phyloP scores from a whole-genome alignment of 2,329 filamentous ascomycete species.

The Lachnellula cervina region DNA sequence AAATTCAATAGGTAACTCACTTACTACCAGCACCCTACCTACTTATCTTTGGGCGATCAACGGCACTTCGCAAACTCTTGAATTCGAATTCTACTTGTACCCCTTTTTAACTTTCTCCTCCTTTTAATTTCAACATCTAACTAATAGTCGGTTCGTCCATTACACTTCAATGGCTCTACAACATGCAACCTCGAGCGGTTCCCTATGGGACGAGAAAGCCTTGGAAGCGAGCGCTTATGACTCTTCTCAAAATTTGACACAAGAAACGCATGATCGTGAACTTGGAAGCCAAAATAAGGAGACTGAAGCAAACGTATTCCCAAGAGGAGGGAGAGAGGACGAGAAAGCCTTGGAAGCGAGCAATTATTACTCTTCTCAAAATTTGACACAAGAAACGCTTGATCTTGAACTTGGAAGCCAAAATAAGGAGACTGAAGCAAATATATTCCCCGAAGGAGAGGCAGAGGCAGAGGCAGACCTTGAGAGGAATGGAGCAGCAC shows the following conservation, averaged over 20 bases:
- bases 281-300: constrained; percentile 29
- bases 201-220: neutral
- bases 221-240: neutral
- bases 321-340: constrained; percentile 77
- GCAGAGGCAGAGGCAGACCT: constrained; percentile 95
- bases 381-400: neutral
- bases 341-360: neutral
- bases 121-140: too few relatives aligned
- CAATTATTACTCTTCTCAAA: neutral
- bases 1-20: too few relatives aligned
- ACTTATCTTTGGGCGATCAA: too few relatives aligned
- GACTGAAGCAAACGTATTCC: constrained; percentile 54
- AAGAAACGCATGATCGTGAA: neutral
- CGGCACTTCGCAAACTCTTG: too few relatives aligned
- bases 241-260: neutral
- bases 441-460: constrained; percentile 78
- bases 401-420: constrained; percentile 23
- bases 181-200: neutral
- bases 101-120: too few relatives aligned
- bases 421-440: constrained; percentile 33
- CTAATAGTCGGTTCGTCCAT: too few relatives aligned
- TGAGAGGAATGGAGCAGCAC: constrained; percentile 32
- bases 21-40: too few relatives aligned
- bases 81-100: too few relatives aligned
- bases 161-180: neutral